Evolutionary conservation across 345 rosid genomes (phyloP), one percentile per base, ranked within the genome.

Genomic region (Syzygium jambos): DNA sequence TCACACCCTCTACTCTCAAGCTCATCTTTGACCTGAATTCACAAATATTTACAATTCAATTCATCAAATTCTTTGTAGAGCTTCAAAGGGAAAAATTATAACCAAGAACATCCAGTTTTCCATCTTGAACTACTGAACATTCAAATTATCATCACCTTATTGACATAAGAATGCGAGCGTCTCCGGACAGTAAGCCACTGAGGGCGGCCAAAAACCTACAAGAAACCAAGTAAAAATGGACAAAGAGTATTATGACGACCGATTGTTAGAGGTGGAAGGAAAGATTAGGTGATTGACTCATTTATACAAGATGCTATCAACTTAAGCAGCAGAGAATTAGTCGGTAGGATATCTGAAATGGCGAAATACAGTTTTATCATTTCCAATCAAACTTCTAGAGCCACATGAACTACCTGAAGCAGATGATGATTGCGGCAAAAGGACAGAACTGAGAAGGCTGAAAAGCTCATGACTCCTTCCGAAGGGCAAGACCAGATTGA

Each of bases 401-500:
- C 19, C 65, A 51, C 59, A n/a, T 25, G 9, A 30, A 34, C 73
- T 87, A 94, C 99, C 98, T 97, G 98, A 91, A 97, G 98, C 38
- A 96, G 93, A 84, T 95, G 98, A 89, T 96, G 98, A 46, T 96
- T 95, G 87, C 93, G 93, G 89, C 95, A 96, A 93, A 97, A 97
- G 16, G 98, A 95, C 89, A 97, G 95, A 85, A 95, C 92, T 17
- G 95, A 95, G 93, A 87, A 96, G 87, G 98, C 98, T 57, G 99
- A 93, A 91, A 96, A 95, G 88, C 88, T 94, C 93, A 91, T 90
- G 23, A 97, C 96, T 89, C 95, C 93, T 82, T 97, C 95, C 34
- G 95, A 90, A 78, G 97, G 91, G 88, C 98, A 95, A 30, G 98
- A 95, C 99, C 98, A 97, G 87, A 95, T 95, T 11, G 98, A 97